Evolutionary conservation across 768 basidiomycete species (phyloP).

Genomic region (Tylopilus felleus): DNA sequence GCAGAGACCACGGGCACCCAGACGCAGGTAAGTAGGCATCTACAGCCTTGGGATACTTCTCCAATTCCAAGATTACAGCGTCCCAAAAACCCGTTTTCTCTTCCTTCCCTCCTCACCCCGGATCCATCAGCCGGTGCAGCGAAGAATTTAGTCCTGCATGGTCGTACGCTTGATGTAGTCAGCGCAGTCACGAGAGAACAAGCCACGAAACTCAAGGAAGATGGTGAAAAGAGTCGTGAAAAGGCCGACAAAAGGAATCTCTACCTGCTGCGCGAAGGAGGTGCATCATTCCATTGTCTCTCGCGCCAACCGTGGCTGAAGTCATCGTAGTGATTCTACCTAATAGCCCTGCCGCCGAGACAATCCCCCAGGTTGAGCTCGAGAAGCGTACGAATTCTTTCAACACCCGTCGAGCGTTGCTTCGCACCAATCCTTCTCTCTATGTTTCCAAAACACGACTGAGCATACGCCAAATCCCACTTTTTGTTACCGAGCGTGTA

Average conservation of each 20-base stretch:
- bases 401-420: constrained; percentile 76
- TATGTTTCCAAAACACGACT: constrained; percentile 95
- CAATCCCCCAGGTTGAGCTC: constrained; percentile 69
- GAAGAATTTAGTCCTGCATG: constrained; percentile 82
- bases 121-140: constrained; percentile 89
- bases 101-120: constrained; percentile 87
- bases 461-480: constrained; percentile 88
- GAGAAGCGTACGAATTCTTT: constrained; percentile 84
- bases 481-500: constrained; percentile 85
- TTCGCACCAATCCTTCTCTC: constrained; percentile 89
- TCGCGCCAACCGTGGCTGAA: background rate
- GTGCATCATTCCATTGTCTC: constrained; percentile 37
- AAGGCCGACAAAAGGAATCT: constrained; percentile 95
- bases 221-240: constrained; percentile 77
- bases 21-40: constrained; percentile 29
- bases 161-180: constrained; percentile 87
- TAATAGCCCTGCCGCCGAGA: constrained; percentile 74
- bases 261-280: constrained; percentile 95
- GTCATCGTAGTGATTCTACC: constrained; percentile 77
- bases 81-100: constrained; percentile 80
- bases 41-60: background rate
- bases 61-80: constrained; percentile 32
- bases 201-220: constrained; percentile 85
- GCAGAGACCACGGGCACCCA: constrained; percentile 55
- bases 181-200: constrained; percentile 88